phyloP scores from a whole-genome alignment of 306 rosid species.

The Prosopis cineraria region DNA sequence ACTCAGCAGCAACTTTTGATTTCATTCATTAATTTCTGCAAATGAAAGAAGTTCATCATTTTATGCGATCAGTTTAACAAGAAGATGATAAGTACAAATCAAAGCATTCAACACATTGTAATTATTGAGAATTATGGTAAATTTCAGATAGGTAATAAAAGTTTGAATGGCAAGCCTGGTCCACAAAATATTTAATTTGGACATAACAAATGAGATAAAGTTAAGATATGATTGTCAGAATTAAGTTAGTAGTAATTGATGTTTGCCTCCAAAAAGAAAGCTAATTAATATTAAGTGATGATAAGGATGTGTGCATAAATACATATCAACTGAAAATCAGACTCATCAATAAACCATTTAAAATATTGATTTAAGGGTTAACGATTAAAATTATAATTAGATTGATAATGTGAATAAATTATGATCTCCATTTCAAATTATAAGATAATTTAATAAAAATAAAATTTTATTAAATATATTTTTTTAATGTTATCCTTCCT shows the following conservation, averaged over 20 bases:
- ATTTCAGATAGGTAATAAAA: conserved; percentile 25
- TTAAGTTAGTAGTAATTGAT: conserved; percentile 40
- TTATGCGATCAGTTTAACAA: conserved; percentile 35
- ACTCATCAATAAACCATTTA: no score
- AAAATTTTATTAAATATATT: no score
- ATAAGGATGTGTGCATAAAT: no score
- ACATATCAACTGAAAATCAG: no score
- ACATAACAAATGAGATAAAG: conserved; percentile 36
- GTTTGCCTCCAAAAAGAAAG: no score
- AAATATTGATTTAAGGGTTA: no score
- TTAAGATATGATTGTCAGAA: conserved; percentile 30
- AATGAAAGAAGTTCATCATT: conserved; percentile 38
- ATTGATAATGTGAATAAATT: no score
- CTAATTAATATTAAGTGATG: no score
- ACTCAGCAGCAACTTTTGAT: conserved; percentile 5
- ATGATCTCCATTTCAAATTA: no score
- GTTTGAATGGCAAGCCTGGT: conserved; percentile 31
- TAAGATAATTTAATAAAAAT: no score
- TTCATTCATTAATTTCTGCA: conserved; percentile 28
- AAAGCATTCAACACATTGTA: conserved; percentile 36
- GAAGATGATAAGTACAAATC: conserved; percentile 26
- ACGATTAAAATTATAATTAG: no score
- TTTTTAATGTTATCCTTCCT: no score
- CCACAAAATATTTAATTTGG: conserved; percentile 29
- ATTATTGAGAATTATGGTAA: conserved; percentile 46